Conservation (phyloP, 805 yeast species). For the Wickerhamiella siamensis region DNA sequence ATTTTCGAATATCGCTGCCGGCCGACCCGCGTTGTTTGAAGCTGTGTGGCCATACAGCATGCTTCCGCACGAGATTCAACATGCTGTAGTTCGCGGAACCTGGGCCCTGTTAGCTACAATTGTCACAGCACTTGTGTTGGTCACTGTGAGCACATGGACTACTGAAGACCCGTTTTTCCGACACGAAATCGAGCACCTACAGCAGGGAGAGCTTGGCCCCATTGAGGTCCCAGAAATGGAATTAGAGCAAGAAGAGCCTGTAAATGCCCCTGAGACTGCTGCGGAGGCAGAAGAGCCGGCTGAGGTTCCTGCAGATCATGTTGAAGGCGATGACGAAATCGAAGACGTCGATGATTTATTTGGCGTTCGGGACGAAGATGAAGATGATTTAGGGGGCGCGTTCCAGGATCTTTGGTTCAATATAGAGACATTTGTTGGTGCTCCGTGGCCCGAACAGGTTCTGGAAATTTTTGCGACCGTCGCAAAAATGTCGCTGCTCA, state of each 20-base stretch:
- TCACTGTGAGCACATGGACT: slow-evolving; percentile 10
- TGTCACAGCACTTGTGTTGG: slow-evolving; percentile 1
- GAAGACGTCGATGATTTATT: slow-evolving; percentile 5
- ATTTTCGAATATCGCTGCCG: not conserved
- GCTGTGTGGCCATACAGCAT: not conserved
- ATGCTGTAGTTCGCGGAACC: slow-evolving; percentile 9
- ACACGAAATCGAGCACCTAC: slow-evolving; percentile 16
- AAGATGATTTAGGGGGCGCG: slow-evolving; percentile 2
- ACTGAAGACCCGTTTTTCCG: slow-evolving; percentile 8
- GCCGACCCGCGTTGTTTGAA: not conserved
- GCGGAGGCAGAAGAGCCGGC: not conserved
- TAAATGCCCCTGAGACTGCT: not conserved
- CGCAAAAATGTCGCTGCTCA: not conserved
- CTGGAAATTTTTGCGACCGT: not conserved
- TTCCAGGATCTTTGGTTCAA: not conserved
- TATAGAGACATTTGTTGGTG: not conserved
- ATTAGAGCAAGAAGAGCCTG: not conserved
- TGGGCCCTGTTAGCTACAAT: slow-evolving; percentile 2
- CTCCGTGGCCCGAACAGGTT: not conserved
- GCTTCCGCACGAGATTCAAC: not conserved
- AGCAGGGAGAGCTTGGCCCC: slow-evolving; percentile 12
- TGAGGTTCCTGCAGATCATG: slow-evolving; percentile 3
- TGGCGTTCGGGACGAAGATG: slow-evolving; percentile 7
- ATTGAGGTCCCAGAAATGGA: slow-evolving; percentile 7
- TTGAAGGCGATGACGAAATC: slow-evolving; percentile 2